Evolutionary conservation across 2,329 filamentous ascomycete species (phyloP), one percentile per base, ranked within the genome.

Genomic region (Phialocephala sp.): DNA sequence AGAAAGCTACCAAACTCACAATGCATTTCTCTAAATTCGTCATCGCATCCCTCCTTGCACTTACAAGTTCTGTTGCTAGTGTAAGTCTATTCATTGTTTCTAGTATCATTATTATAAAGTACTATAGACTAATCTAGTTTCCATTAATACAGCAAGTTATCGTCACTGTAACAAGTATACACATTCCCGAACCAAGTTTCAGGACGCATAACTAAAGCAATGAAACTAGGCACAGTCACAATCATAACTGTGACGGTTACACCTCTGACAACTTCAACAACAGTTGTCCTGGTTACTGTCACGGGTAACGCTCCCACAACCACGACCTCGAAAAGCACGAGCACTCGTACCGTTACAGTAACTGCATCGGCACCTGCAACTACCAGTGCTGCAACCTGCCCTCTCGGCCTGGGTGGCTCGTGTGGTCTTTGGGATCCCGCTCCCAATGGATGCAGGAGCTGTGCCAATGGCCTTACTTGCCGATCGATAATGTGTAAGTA

Each of bases 141-240:
- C 37, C 37, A 14, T 11, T 43, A 4, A 14, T 22, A 27, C n/a
- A 59, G 56, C 56, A 59, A 59, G 56, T 59, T 11, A 37, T 59
- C n/a, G 56, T 59, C 22, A 59, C 56, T 24, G 56, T 59, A 11
- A 59, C 56, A 59, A 59, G 56, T 59, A 59, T 59, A 59, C 2
- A 22, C 14, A 41, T 15, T 22, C 22, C 35, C 56, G 8, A 6
- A 22, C 24, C 20, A 22, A 9, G 20, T 14, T 11, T 2, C n/a
- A 37, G 4, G 8, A 41, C n/a, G 15, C 18, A 24, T 12, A 22
- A 14, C 37, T 41, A 43, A 43, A 9, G 36, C 20, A 41, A 1
- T 11, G 9, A 12, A 41, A 8, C 32, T 32, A 14, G 39, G 39
- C 36, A 59, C 56, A 43, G 14, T 41, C 36, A 41, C 56, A 4